Evolutionary conservation across 1,284 basidiomycete species (phyloP).

Genomic region (Cutaneotrichosporon arboriforme): DNA sequence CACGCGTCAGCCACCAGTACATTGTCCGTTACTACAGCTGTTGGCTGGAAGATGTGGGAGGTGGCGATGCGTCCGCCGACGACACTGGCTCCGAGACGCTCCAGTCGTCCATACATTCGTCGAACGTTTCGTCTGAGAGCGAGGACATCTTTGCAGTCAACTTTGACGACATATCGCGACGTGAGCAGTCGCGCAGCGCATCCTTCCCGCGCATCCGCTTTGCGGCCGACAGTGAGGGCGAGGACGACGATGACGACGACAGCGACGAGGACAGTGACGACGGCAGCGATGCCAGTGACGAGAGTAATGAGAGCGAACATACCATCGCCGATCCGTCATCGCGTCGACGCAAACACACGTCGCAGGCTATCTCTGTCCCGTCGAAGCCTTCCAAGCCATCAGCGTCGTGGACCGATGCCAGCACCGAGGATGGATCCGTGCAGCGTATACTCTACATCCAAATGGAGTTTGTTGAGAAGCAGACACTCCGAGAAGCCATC

Average conservation of each 20-base stretch:
- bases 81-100: constrained; percentile 5
- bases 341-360: constrained; percentile 2
- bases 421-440: constrained; percentile 30
- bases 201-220: constrained; percentile 46
- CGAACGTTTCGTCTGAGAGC: constrained; percentile 14
- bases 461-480: constrained; percentile 49
- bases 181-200: constrained; percentile 38
- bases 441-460: constrained; percentile 46
- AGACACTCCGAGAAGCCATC: constrained; percentile 57
- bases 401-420: constrained; percentile 25
- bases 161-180: constrained; percentile 32
- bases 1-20: constrained; percentile 77
- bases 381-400: constrained; percentile 18
- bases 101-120: constrained; percentile 6
- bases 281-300: constrained; percentile 20
- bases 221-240: constrained; percentile 36
- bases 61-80: constrained; percentile 15
- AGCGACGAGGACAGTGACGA: constrained; percentile 26
- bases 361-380: constrained; percentile 11
- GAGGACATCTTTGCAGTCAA: constrained; percentile 42
- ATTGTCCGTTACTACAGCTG: constrained; percentile 70
- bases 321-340: constrained; percentile 34
- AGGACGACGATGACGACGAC: constrained; percentile 28
- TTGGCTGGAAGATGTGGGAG: constrained; percentile 44
- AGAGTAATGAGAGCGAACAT: constrained; percentile 22